Percentiles rank a stretch among this genome's conserved stretches.
Conservation (phyloP, 1,284 basidiomycete genomes). For the Puccinia brachypodii region DNA sequence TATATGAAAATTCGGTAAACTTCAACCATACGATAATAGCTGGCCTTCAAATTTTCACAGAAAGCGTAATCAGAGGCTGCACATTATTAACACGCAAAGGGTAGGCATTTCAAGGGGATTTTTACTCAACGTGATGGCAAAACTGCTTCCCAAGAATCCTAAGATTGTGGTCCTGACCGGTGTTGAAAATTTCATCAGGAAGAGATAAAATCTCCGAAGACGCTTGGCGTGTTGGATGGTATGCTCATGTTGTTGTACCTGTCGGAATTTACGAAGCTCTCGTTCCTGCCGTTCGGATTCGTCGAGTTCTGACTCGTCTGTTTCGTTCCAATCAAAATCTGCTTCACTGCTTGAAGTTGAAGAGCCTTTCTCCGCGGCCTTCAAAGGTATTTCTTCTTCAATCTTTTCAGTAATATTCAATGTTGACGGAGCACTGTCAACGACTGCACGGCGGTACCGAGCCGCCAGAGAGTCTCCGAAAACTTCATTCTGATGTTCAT, state of each 20-base stretch:
- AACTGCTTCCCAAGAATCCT: slow-evolving; percentile 18
- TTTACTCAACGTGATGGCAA: slow-evolving; percentile 38
- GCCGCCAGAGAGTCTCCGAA: background rate
- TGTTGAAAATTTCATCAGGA: slow-evolving; percentile 19
- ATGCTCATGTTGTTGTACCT: background rate
- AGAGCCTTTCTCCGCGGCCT: background rate
- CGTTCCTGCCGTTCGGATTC: slow-evolving; percentile 1
- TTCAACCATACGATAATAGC: slow-evolving; percentile 17
- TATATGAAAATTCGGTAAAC: background rate
- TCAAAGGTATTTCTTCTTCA: background rate
- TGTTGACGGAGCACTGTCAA: background rate
- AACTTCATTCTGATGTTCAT: background rate
- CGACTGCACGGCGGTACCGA: slow-evolving; percentile 22
- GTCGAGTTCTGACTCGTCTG: slow-evolving; percentile 42
- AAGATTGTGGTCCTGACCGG: slow-evolving; percentile 16
- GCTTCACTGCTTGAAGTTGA: background rate
- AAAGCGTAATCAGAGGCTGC: background rate
- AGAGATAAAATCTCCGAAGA: slow-evolving; percentile 25
- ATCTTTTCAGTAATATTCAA: background rate
- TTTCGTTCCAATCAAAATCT: slow-evolving; percentile 34
- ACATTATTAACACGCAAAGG: background rate
- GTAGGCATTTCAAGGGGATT: background rate
- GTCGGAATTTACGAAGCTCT: background rate
- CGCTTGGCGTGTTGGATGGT: slow-evolving; percentile 37
- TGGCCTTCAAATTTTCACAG: background rate